These are phyloP conservation scores for Aspergillus spinulosporus DNA, from an alignment of 2,329 filamentous ascomycete species.

Conservation along the genomic window DNA sequence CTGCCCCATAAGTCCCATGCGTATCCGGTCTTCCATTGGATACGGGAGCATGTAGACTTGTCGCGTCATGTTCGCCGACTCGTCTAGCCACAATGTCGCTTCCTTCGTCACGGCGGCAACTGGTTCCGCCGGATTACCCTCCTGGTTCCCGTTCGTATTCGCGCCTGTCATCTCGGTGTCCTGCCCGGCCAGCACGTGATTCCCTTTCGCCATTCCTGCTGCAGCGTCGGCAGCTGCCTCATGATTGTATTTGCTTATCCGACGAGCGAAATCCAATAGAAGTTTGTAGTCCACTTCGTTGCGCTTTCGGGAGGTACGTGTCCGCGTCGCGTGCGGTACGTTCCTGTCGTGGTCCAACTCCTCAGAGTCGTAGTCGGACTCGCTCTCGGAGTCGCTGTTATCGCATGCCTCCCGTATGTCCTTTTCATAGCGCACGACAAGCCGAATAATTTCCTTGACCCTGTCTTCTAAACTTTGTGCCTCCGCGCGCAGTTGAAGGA, in stretches of 20 bases:
- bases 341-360: slow-evolving; percentile 17
- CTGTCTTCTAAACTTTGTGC: slow-evolving; percentile 42
- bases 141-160: slow-evolving; percentile 26
- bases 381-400: slow-evolving; percentile 29
- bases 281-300: slow-evolving; percentile 47
- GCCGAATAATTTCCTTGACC: slow-evolving; percentile 44
- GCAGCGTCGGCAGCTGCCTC: slow-evolving; percentile 47
- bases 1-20: slow-evolving; percentile 48
- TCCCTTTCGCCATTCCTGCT: slow-evolving; percentile 26
- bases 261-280: slow-evolving; percentile 46
- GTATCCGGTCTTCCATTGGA: slow-evolving; percentile 47
- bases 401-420: slow-evolving; percentile 40
- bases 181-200: slow-evolving; percentile 24
- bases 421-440: slow-evolving; percentile 42
- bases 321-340: slow-evolving; percentile 8
- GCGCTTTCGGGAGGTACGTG: slow-evolving; percentile 17
- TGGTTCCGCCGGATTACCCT: slow-evolving; percentile 26
- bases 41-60: slow-evolving; percentile 46
- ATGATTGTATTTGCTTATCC: slow-evolving; percentile 51
- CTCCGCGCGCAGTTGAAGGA: slow-evolving; percentile 43
- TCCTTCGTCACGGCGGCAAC: slow-evolving; percentile 43
- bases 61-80: slow-evolving; percentile 42
- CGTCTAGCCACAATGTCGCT: slow-evolving; percentile 44
- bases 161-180: slow-evolving; percentile 39
- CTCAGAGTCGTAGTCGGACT: slow-evolving; percentile 27